Base-by-base conservation (phyloP, 2,329 filamentous ascomycete species). In the Thielaviopsis punctulata region DNA sequence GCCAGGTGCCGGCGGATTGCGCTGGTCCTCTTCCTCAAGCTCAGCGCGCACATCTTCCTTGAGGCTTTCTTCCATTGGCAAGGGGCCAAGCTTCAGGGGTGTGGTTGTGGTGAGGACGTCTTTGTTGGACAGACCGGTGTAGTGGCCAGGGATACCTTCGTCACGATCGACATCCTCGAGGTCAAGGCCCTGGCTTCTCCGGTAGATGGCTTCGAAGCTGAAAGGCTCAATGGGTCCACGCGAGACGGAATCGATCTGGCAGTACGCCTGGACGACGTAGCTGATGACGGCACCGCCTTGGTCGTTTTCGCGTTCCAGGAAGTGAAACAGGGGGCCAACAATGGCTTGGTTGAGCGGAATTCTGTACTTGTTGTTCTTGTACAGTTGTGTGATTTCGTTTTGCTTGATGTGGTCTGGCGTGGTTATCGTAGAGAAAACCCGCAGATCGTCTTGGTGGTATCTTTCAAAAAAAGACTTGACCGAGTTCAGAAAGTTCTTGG, bases 331-430 rank as follows among this genome's bases (percentile, higher is more conserved):
- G 55, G 85, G 85, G 53, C 80, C 82, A 54, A 85, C 88, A 0
- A 88, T 82, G 59, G 89, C 83, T 53, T 83, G 82, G 60, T 89
- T 95, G n/a, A 98, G 70, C 0, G 87, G 87, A 33, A 98, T 74
- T 12, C 87, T 79, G 63, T 96, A 98, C 64, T 87, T 92, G 70
- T 89, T 90, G 52, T 80, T 77, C 41, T 79, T 77, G 65, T 95
- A 98, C 2, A 92, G 70, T 63, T 84, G 86, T 6, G 85, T 82
- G n/a, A 83, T 76, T 1, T 76, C 65, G 61, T 92, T 93, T 54
- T 86, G 81, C 39, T 79, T 71, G 8, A 92, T 71, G 61, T 98
- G 92, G 54, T 85, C 77, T 0, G 87, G 80, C 0, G 92, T 69
- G 6, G 77, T 82, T 56, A 96, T 75, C 6, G 79, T 77, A 36